phyloP scores from a whole-genome alignment of 345 rosid species.

The Gossypium longicalyx region DNA sequence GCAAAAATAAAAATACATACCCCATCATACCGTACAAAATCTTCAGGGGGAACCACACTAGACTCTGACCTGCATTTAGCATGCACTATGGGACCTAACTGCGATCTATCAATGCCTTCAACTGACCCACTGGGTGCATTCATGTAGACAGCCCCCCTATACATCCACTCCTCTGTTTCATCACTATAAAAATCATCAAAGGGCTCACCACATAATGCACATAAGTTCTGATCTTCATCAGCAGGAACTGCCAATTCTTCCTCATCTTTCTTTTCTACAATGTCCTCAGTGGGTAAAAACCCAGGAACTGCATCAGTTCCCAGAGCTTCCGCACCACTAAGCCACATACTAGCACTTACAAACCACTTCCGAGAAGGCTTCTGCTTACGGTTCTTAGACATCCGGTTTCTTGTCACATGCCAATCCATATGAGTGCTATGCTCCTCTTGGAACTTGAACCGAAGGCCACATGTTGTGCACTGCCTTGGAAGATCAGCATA shows the following conservation, averaged over 20 bases:
- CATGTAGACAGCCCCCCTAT: conserved; percentile 93
- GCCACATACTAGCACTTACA: conserved; percentile 95
- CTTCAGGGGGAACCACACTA: conserved; percentile 48
- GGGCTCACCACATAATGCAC: conserved; percentile 94
- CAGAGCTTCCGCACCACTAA: conserved; percentile 96
- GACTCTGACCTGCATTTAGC: conserved; percentile 96
- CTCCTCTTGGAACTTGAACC: conserved; percentile 89
- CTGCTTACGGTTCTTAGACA: conserved; percentile 93
- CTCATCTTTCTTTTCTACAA: conserved; percentile 74
- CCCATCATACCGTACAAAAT: conserved; percentile 45
- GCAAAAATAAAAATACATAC: conserved; percentile 34
- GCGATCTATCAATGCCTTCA: conserved; percentile 67
- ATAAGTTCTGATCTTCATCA: conserved; percentile 85
- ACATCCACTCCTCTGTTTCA: conserved; percentile 99
- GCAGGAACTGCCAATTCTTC: conserved; percentile 98
- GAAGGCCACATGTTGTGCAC: conserved; percentile 93
- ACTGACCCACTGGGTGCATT: conserved; percentile 62
- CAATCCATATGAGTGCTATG: conserved; percentile 99
- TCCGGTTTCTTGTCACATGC: conserved; percentile 98
- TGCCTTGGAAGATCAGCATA: conserved; percentile 93
- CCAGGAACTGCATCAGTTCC: conserved; percentile 93
- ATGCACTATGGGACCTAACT: conserved; percentile 95
- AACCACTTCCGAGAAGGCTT: conserved; percentile 97
- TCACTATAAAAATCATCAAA: conserved; percentile 98
- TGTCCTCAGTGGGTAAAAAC: conserved; percentile 64